A percentile compares a stretch with the other conserved stretches of the same genome.
These are phyloP conservation scores for Chloris gayana DNA, from an alignment of 176 grass and related monocot species.

Conservation along the genomic window DNA sequence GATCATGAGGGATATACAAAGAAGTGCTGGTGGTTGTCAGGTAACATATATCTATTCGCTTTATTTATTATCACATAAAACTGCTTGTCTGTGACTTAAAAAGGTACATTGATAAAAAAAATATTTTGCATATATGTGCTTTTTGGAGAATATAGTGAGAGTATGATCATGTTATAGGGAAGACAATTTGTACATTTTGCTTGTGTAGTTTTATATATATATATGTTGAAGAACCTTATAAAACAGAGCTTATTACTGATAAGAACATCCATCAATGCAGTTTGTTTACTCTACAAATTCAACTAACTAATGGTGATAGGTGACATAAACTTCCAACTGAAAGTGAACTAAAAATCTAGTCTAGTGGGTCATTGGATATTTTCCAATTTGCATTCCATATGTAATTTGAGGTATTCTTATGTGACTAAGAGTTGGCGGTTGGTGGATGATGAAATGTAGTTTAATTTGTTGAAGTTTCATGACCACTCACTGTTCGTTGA, in stretches of 20 bases:
- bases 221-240: neutral
- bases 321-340: slow-evolving; percentile 1
- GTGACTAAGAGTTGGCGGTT: neutral
- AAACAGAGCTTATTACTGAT: neutral
- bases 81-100: slow-evolving; percentile 14
- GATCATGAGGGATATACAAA: slow-evolving; percentile 88
- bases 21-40: slow-evolving; percentile 71
- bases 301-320: neutral
- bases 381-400: neutral
- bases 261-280: neutral
- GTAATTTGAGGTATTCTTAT: slow-evolving; percentile 8
- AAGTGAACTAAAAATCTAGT: neutral
- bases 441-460: neutral
- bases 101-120: slow-evolving; percentile 26
- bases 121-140: neutral
- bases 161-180: neutral
- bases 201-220: neutral
- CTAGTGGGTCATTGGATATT: neutral
- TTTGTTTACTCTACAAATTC: neutral
- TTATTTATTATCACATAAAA: slow-evolving; percentile 10
- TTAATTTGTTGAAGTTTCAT: neutral
- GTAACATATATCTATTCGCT: slow-evolving; percentile 42
- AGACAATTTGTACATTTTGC: neutral
- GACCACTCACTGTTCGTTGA: neutral
- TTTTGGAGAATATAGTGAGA: neutral